phyloP scores from a whole-genome alignment of 331 rosid species.

The Quercus lobata region DNA sequence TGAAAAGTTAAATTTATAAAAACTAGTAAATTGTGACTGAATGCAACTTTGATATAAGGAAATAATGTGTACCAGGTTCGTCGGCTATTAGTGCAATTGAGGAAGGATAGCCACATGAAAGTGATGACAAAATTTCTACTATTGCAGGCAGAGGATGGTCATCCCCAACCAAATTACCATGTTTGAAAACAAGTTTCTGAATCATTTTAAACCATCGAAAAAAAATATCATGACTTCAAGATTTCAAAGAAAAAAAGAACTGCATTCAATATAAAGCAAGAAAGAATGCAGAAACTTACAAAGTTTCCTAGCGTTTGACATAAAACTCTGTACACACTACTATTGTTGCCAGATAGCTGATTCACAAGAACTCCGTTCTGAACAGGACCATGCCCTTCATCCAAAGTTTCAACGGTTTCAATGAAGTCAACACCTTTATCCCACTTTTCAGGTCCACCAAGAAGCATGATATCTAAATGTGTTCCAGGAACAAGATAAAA shows the following conservation, averaged over 20 bases:
- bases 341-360: conserved; percentile 41
- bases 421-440: conserved; percentile 43
- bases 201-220: conserved; percentile 36
- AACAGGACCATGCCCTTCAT: conserved; percentile 35
- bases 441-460: conserved; percentile 90
- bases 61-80: conserved; percentile 59
- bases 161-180: conserved; percentile 87
- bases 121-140: conserved; percentile 47
- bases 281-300: conserved; percentile 48
- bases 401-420: conserved; percentile 43
- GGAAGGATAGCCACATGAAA: conserved; percentile 63
- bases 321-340: conserved; percentile 57
- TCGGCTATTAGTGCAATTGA: conserved; percentile 77
- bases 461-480: conserved; percentile 53
- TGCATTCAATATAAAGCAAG: conserved; percentile 6
- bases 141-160: conserved; percentile 81
- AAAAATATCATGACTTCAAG: background rate
- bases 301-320: conserved; percentile 66
- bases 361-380: conserved; percentile 54
- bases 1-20: background rate
- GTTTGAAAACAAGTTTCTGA: conserved; percentile 70
- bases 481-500: conserved; percentile 84
- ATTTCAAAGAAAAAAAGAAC: conserved; percentile 7
- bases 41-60: conserved; percentile 6
- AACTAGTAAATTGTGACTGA: conserved; percentile 1